Base-by-base conservation (phyloP, 192 early-diverging fungal genomes). In the Umbelopsis ramanniana region DNA sequence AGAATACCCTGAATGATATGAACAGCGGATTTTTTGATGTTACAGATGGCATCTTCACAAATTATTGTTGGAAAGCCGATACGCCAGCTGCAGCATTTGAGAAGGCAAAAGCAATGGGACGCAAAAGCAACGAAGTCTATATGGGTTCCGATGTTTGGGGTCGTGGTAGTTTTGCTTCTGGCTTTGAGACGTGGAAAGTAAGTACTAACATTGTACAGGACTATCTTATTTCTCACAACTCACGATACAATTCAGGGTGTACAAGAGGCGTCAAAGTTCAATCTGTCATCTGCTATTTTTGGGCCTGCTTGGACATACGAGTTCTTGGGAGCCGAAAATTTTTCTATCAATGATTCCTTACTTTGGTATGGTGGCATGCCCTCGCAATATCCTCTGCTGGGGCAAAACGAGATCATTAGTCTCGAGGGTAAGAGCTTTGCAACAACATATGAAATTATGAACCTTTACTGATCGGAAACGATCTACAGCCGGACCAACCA, bases 131-230 rank as follows among this genome's bases (percentile, higher is more conserved):
- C 14, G 80, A 89, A 66, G 80, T 92, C 6, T 91, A 80, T 54
- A 84, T 83, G 35, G 90, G 90, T 0, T 90, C 84, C 11, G 90
- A 92, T 74, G 85, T 91, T 45, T 92, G 87, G 87, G 90, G 90
- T 0, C 69, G 90, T 23, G 80, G 78, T 43, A 89, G 83, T 3
- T 89, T 76, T 73, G 88, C 87, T 19, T 87, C 82, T 11, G 83
- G 84, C 2, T 88, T 78, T 46, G 43, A 67, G 17, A 66, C 68
- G 23, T 74, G 54, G 71, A 74, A 74, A 46, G 77, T 71, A 69
- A 52, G 52, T n/a, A 0, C 17, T 19, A 29, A 46, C 37, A 54
- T 11, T 26, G 7, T 40, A 22, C 14, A 4, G 19, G 40, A 24
- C 21, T 12, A 21, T 46, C 43, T 46, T 43, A 11, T 47, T 23